Conservation (phyloP, 352 stramenopile genomes). For the Saprolegnia diclina region DNA sequence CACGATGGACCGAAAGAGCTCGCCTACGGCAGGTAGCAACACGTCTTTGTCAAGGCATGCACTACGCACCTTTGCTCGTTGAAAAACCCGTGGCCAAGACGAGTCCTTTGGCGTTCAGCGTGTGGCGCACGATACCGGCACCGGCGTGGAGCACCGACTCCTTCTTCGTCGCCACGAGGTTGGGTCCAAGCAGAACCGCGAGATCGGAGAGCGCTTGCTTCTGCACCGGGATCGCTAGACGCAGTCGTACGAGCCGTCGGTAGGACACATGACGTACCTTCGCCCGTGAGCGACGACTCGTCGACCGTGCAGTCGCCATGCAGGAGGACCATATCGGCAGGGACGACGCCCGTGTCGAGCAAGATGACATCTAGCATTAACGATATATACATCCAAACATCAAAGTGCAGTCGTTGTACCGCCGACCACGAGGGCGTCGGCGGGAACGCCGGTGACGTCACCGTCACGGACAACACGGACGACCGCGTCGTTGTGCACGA, state of each 20-base stretch:
- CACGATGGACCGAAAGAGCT: constrained; percentile 66
- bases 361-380: constrained; percentile 50
- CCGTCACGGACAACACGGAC: constrained; percentile 35
- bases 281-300: constrained; percentile 68
- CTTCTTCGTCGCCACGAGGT: neutral
- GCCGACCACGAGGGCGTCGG: constrained; percentile 48
- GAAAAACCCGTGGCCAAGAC: constrained; percentile 61
- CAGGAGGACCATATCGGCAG: constrained; percentile 57
- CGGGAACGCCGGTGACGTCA: constrained; percentile 38
- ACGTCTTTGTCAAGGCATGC: neutral
- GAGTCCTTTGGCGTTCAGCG: constrained; percentile 27
- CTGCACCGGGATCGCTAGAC: constrained; percentile 25
- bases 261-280: constrained; percentile 40
- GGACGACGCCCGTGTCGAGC: constrained; percentile 52
- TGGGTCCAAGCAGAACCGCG: neutral
- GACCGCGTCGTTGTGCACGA: constrained; percentile 50
- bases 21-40: constrained; percentile 24
- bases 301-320: constrained; percentile 61
- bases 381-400: neutral
- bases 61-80: constrained; percentile 40
- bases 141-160: constrained; percentile 9
- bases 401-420: neutral
- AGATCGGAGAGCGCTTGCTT: neutral
- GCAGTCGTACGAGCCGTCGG: no score
- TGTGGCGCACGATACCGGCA: constrained; percentile 6